Evolutionary conservation across 2,329 filamentous ascomycete species (phyloP).

Genomic region (Pezicula neosporulosa): DNA sequence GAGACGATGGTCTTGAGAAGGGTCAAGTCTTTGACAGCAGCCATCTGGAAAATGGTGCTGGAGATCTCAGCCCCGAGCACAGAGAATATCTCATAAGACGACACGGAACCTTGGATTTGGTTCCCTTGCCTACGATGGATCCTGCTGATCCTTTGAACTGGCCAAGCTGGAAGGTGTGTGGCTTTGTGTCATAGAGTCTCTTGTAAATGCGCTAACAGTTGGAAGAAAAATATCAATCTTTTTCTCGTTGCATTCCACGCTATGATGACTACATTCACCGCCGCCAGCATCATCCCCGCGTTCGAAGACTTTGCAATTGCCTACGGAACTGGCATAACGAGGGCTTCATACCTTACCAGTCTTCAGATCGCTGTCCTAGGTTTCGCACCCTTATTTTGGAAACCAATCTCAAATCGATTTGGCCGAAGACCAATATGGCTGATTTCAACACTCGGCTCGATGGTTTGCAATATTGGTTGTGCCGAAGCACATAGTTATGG

Average conservation of each 20-base stretch:
- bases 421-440: conserved; percentile 49
- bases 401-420: conserved; percentile 46
- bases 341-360: conserved; percentile 45
- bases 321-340: conserved; percentile 38
- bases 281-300: conserved; percentile 46
- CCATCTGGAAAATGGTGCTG: background rate
- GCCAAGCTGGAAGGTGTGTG: conserved; percentile 43
- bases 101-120: conserved; percentile 49
- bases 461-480: conserved; percentile 47
- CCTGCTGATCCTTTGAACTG: conserved; percentile 52
- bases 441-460: conserved; percentile 40
- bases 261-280: conserved; percentile 49
- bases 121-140: conserved; percentile 45
- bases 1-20: background rate
- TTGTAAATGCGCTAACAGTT: conserved; percentile 2
- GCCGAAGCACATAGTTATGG: conserved; percentile 43
- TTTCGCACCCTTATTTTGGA: conserved; percentile 48
- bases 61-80: conserved; percentile 26
- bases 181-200: background rate
- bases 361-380: conserved; percentile 50
- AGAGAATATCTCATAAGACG: conserved; percentile 44
- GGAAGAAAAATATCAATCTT: conserved; percentile 44
- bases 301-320: conserved; percentile 45
- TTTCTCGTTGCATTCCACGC: conserved; percentile 49
- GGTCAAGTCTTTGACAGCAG: background rate